Evolutionary conservation across 2,329 filamentous ascomycete genomes (phyloP).

Genomic region (Domatiomyces globalis): DNA sequence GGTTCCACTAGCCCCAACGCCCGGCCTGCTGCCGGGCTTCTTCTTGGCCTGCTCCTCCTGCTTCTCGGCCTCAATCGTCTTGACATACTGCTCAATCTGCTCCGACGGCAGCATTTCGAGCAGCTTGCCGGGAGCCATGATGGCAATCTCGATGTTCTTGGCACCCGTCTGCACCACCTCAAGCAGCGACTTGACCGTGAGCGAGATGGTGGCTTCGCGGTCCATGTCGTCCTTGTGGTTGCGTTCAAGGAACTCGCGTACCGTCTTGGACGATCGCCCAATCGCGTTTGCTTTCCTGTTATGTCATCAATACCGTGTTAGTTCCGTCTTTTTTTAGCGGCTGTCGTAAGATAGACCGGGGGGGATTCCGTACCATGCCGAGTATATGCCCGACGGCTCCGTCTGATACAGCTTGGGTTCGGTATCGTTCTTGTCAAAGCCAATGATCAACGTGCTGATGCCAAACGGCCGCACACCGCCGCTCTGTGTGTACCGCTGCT

Average conservation of each 20-base stretch:
- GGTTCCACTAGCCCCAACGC: conserved; percentile 26
- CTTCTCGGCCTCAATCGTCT: conserved; percentile 98
- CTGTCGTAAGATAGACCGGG: no score
- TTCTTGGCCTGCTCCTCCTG: conserved; percentile 96
- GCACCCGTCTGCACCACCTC: conserved; percentile 98
- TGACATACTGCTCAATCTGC: conserved; percentile 93
- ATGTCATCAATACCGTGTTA: conserved; percentile 11
- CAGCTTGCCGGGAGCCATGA: conserved; percentile 84
- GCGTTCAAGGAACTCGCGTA: conserved; percentile 93
- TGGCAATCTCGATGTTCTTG: conserved; percentile 98
- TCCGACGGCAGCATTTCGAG: conserved; percentile 91
- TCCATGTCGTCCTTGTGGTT: conserved; percentile 99
- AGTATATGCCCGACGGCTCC: conserved; percentile 98
- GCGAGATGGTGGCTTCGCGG: conserved; percentile 83
- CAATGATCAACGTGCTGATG: conserved; percentile 93
- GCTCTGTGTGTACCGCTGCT: conserved; percentile 97
- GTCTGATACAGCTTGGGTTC: conserved; percentile 90
- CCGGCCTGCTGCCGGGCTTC: conserved; percentile 56
- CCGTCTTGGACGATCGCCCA: conserved; percentile 94
- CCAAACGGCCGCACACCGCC: conserved; percentile 98
- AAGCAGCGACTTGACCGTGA: conserved; percentile 94
- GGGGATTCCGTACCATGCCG: conserved; percentile 62
- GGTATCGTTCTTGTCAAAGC: conserved; percentile 89
- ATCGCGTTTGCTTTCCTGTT: conserved; percentile 97
- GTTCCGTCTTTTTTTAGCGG: conserved; percentile 1